Evolutionary conservation across 2,329 filamentous ascomycete genomes (phyloP).

Genomic region (Venturia nashicola): DNA sequence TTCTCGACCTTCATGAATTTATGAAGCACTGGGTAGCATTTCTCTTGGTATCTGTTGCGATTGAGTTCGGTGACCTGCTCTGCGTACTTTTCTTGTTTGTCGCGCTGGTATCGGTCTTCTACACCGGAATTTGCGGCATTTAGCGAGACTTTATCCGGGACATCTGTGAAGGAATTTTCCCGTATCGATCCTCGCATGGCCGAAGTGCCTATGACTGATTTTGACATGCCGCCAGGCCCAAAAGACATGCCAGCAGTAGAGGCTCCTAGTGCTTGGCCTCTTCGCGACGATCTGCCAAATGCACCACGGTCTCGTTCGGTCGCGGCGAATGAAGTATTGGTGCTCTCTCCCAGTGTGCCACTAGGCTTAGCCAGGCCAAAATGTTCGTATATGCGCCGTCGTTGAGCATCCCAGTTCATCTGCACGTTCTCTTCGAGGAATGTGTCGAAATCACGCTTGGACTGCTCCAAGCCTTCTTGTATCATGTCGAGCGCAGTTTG

Average conservation of each 20-base stretch:
- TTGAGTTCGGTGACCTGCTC: constrained; percentile 73
- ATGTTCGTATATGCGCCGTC: constrained; percentile 87
- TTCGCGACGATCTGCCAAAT: constrained; percentile 39
- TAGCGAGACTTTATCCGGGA: constrained; percentile 42
- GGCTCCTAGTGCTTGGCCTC: constrained; percentile 19
- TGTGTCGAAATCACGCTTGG: constrained; percentile 79
- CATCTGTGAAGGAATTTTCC: constrained; percentile 54
- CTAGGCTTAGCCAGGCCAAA: constrained; percentile 60
- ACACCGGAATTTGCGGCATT: constrained; percentile 25
- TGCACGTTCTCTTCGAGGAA: constrained; percentile 92
- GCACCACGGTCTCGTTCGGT: constrained; percentile 28
- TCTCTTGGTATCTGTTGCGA: constrained; percentile 25
- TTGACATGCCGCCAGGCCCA: constrained; percentile 59
- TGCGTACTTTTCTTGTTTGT: constrained; percentile 74
- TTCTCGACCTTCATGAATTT: constrained; percentile 65
- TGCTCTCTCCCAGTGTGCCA: constrained; percentile 22
- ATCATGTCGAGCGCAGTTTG: constrained; percentile 89
- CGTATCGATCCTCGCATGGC: constrained; percentile 48
- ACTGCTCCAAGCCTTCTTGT: constrained; percentile 77
- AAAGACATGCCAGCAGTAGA: constrained; percentile 33
- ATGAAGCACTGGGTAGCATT: constrained; percentile 60
- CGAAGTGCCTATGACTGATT: constrained; percentile 77
- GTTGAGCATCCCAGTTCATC: constrained; percentile 90
- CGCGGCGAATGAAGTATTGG: constrained; percentile 24
- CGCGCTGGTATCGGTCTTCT: constrained; percentile 65